Percentiles rank a stretch among this genome's conserved stretches.
These are phyloP conservation scores for Pseudocercospora fuligena DNA, from an alignment of 2,329 filamentous ascomycete species.

Conservation along the genomic window DNA sequence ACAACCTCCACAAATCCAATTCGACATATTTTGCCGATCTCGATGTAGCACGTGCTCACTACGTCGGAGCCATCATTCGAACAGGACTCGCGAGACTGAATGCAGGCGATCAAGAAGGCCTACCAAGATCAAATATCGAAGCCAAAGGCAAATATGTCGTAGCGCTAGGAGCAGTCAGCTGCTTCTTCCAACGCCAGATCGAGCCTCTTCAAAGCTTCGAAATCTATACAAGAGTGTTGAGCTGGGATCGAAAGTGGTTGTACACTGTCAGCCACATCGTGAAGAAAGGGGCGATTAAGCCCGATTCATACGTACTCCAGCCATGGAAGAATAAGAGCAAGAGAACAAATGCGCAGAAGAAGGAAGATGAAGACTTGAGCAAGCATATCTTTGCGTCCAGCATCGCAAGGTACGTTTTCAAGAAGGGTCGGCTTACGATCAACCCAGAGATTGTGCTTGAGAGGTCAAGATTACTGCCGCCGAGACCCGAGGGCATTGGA, in stretches of 20 bases:
- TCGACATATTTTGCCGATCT: slow-evolving; percentile 87
- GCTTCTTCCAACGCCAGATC: slow-evolving; percentile 55
- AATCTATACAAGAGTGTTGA: slow-evolving; percentile 54
- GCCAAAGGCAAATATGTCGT: slow-evolving; percentile 44
- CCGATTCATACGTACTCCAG: slow-evolving; percentile 50
- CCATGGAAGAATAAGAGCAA: slow-evolving; percentile 47
- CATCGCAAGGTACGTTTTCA: slow-evolving; percentile 57
- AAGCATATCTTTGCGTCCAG: slow-evolving; percentile 56
- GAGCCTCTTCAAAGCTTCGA: slow-evolving; percentile 52
- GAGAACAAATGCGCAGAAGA: slow-evolving; percentile 29
- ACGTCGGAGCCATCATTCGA: slow-evolving; percentile 64
- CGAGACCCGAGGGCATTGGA: slow-evolving; percentile 64
- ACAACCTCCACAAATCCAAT: slow-evolving; percentile 83
- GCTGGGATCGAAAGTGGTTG: slow-evolving; percentile 58
- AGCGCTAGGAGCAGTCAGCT: slow-evolving; percentile 54
- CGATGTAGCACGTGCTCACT: slow-evolving; percentile 80
- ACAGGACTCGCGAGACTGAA: slow-evolving; percentile 48
- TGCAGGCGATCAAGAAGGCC: slow-evolving; percentile 41
- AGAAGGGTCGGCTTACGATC: slow-evolving; percentile 72
- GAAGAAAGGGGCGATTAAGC: slow-evolving; percentile 49
- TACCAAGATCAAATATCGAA: slow-evolving; percentile 36
- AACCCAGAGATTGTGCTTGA: slow-evolving; percentile 77
- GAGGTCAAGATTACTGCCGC: slow-evolving; percentile 74
- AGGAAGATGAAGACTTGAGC: slow-evolving; percentile 43
- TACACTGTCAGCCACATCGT: slow-evolving; percentile 56